These are phyloP conservation scores for Lactarius psammicola DNA, from an alignment of 768 basidiomycete genomes.

Conservation along the genomic window DNA sequence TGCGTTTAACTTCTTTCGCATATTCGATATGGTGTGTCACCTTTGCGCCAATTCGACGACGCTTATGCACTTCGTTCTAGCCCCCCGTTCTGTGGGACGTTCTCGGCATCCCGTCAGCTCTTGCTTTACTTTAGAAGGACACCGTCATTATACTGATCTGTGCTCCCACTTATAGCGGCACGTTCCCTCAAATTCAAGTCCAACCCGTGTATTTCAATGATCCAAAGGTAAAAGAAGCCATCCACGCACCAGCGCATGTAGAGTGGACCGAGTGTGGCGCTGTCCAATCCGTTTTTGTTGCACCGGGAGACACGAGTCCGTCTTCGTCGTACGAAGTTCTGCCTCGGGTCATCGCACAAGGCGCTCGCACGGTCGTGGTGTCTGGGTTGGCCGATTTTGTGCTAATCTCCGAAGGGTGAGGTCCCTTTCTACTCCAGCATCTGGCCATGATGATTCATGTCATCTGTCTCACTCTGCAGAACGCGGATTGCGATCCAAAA, in stretches of 20 bases:
- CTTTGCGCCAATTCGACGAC: not conserved
- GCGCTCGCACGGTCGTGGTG: constrained; percentile 18
- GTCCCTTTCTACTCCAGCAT: not conserved
- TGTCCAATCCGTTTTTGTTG: constrained; percentile 10
- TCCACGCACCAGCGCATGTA: constrained; percentile 24
- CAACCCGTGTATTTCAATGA: constrained; percentile 28
- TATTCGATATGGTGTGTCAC: constrained; percentile 26
- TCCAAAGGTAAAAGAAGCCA: constrained; percentile 27
- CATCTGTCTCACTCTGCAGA: not conserved
- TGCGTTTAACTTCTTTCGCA: constrained; percentile 26
- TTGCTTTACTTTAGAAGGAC: not conserved
- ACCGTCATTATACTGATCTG: not conserved
- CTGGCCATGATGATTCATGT: not conserved
- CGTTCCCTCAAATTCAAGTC: constrained; percentile 24
- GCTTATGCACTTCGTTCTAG: constrained; percentile 1
- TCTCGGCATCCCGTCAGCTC: constrained; percentile 27
- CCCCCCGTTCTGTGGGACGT: constrained; percentile 27
- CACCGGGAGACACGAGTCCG: constrained; percentile 15
- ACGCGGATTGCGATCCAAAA: constrained; percentile 26
- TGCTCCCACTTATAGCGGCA: constrained; percentile 13
- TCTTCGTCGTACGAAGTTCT: constrained; percentile 2
- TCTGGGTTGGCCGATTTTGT: constrained; percentile 19
- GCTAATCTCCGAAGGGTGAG: constrained; percentile 26
- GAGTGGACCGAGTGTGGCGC: constrained; percentile 26
- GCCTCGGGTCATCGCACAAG: constrained; percentile 21